Evolutionary conservation across 192 early-diverging fungal genomes (phyloP).

Genomic region (Borealophlyctis nickersoniae): DNA sequence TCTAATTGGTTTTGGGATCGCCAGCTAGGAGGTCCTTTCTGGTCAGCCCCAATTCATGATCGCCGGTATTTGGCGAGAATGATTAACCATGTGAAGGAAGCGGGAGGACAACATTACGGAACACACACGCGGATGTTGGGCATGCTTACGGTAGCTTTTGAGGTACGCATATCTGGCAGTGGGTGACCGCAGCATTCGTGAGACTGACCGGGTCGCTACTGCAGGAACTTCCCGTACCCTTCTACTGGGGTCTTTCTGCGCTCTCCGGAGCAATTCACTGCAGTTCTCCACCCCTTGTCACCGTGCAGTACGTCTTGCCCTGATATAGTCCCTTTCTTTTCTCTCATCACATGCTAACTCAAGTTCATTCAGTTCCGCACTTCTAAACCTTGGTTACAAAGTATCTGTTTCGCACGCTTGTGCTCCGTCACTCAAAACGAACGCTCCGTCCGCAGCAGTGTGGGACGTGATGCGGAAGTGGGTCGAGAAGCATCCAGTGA

Average conservation of each 20-base stretch:
- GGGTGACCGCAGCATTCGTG: no score
- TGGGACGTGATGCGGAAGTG: conserved; percentile 91
- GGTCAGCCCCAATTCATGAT: conserved; percentile 81
- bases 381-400: conserved; percentile 87
- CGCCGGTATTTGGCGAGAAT: conserved; percentile 77
- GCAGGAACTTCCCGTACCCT: conserved; percentile 59
- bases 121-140: conserved; percentile 88
- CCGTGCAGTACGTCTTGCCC: conserved; percentile 53
- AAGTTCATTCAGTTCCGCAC: conserved; percentile 76
- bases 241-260: conserved; percentile 75
- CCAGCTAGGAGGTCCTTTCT: conserved; percentile 91
- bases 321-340: conserved; percentile 1
- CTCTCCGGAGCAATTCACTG: conserved; percentile 73
- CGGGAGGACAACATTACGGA: conserved; percentile 59
- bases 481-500: conserved; percentile 69
- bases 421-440: conserved; percentile 83
- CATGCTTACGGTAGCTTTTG: conserved; percentile 87
- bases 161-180: no score
- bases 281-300: conserved; percentile 65
- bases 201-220: no score
- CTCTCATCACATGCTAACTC: background rate
- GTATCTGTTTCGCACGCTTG: conserved; percentile 83
- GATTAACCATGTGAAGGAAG: conserved; percentile 67
- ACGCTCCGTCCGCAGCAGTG: conserved; percentile 77
- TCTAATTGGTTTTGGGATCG: background rate